Evolutionary conservation across 192 early-diverging fungal genomes (phyloP), one percentile per base, ranked within the genome.

Genomic region (Dissophora globulifera): DNA sequence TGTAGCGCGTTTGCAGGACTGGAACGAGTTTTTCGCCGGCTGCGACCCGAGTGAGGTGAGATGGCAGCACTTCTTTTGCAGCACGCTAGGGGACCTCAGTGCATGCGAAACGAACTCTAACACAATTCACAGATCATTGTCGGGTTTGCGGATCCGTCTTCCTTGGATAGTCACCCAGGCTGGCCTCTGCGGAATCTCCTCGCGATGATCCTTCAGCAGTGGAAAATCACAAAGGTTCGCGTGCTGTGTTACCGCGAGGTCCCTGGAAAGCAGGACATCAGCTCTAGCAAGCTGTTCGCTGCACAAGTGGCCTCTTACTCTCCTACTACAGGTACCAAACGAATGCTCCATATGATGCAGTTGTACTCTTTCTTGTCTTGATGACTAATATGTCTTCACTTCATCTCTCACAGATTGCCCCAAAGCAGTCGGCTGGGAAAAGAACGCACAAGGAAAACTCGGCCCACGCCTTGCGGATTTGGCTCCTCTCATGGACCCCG

Each of bases 141-240:
- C 43, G 95, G 89, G 0, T 97, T 98, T 68, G 82, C 88, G 13
- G 97, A 98, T 71, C 95, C 97, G 17, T 94, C 93, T 47, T 86
- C 85, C 25, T 83, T 92, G n/a, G 59, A 85, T 26, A 64, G 61
- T 1, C 79, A 91, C 27, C 95, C 95, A 19, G 96, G 96, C 12
- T 99, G 97, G 97, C 94, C 96, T 5, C 70, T 97, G 54, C 90
- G 97, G 48, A 97, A 98, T 65, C 78, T 95, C 40, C 82, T 98
- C n/a, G 76, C 91, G 1, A 49, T 89, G 3, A 48, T 89, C n/a
- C 79, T 88, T 41, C 54, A 81, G 26, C 79, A 71, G n/a, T 91
- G 80, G 78, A 72, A 80, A n/a, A 22, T 87, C 12, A 52, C 49
- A 1, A 69, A 62, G 9, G 60, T 91, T 38, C 85, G 81, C 27